phyloP scores from a whole-genome alignment of 2,329 filamentous ascomycete genomes.

The Rhytidhysteron rufulum region DNA sequence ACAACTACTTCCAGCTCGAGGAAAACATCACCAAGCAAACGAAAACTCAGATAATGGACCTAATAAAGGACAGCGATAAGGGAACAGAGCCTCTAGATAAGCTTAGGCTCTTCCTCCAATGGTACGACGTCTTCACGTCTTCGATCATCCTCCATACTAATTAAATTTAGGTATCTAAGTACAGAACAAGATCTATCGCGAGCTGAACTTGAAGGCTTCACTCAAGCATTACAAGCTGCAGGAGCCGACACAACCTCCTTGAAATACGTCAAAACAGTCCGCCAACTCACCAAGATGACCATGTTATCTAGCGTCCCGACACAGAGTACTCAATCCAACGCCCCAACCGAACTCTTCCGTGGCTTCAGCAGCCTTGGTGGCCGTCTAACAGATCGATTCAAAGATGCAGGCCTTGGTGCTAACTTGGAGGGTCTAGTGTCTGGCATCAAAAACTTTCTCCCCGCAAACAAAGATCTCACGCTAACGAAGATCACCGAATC shows the following conservation, averaged over 20 bases:
- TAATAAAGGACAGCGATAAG: slow-evolving; percentile 76
- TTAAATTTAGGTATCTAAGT: slow-evolving; percentile 56
- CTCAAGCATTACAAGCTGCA: slow-evolving; percentile 72
- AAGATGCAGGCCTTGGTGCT: slow-evolving; percentile 78
- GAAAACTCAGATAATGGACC: slow-evolving; percentile 81
- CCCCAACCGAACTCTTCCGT: slow-evolving; percentile 78
- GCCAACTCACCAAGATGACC: slow-evolving; percentile 94
- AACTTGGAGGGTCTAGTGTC: slow-evolving; percentile 95
- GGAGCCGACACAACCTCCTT: slow-evolving; percentile 75
- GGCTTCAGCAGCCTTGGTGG: slow-evolving; percentile 90
- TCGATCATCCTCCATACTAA: slow-evolving; percentile 1
- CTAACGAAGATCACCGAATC: slow-evolving; percentile 98
- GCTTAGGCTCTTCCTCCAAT: slow-evolving; percentile 90
- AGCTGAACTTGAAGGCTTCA: slow-evolving; percentile 79
- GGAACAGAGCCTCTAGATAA: slow-evolving; percentile 85
- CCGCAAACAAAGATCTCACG: slow-evolving; percentile 89
- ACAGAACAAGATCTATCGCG: slow-evolving; percentile 84
- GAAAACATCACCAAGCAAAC: slow-evolving; percentile 89
- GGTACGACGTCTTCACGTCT: slow-evolving; percentile 58
- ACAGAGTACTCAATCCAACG: slow-evolving; percentile 57
- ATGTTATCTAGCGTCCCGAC: slow-evolving; percentile 85
- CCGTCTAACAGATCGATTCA: slow-evolving; percentile 87
- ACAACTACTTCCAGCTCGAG: slow-evolving; percentile 94
- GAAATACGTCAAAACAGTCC: slow-evolving; percentile 75
- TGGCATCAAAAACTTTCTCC: slow-evolving; percentile 97